Evolutionary conservation across 2,329 filamentous ascomycete genomes (phyloP).

Genomic region (Cladosporium oxysporum): DNA sequence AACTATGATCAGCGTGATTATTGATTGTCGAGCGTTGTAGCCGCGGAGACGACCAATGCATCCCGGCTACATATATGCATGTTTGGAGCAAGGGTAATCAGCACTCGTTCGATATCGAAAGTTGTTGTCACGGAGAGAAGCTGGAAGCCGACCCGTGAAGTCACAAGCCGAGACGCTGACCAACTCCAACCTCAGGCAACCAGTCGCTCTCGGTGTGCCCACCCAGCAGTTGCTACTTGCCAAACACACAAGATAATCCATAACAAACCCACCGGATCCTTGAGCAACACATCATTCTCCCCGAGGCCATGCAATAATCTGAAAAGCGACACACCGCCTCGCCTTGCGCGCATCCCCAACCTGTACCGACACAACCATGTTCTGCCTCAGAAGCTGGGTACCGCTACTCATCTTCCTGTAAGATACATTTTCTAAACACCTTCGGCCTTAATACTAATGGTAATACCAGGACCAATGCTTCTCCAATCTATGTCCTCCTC

Average conservation of each 20-base stretch:
- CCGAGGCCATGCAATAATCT: slow-evolving; percentile 20
- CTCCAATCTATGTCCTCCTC: slow-evolving; percentile 52
- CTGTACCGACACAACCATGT: slow-evolving; percentile 51
- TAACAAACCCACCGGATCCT: background rate
- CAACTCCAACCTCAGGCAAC: background rate
- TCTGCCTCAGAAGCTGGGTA: slow-evolving; percentile 64
- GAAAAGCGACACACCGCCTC: background rate
- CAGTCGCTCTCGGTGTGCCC: background rate
- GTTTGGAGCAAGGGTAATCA: no score
- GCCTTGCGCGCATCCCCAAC: background rate
- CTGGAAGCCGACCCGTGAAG: background rate
- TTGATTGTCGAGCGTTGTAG: no score
- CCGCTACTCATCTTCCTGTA: slow-evolving; percentile 56
- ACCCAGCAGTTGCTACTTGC: background rate
- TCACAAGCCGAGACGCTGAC: slow-evolving; percentile 4
- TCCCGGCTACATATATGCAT: no score
- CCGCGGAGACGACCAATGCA: no score
- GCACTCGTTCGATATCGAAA: background rate
- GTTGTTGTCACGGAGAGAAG: background rate
- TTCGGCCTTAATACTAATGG: background rate
- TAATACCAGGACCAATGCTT: slow-evolving; percentile 46
- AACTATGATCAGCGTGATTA: no score
- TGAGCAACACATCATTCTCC: background rate
- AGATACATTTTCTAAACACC: slow-evolving; percentile 23
- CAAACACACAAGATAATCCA: background rate